Conservation (phyloP, 164 flowering plant species). For the Nymphaea colorata region DNA sequence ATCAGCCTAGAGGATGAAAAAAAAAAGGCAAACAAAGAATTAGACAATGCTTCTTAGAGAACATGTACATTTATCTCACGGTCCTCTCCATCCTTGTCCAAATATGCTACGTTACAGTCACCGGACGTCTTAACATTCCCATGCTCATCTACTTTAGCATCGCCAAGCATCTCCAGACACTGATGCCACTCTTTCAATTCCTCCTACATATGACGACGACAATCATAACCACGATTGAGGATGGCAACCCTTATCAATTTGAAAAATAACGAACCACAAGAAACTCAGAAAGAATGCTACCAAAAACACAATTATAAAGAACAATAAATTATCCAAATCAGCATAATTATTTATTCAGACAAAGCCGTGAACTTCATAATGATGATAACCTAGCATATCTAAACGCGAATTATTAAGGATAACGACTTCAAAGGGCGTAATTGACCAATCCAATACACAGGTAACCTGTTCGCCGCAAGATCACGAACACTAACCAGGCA, state of each 20-base stretch:
- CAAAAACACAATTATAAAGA: background rate
- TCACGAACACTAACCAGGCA: constrained; percentile 72
- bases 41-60: background rate
- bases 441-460: background rate
- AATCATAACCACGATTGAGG: background rate
- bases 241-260: too few species aligned
- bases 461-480: constrained; percentile 16
- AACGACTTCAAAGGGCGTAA: too few species aligned
- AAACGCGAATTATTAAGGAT: too few species aligned
- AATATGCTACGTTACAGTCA: constrained; percentile 49
- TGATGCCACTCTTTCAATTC: constrained; percentile 97
- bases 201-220: constrained; percentile 29
- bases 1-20: too few species aligned
- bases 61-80: constrained; percentile 82
- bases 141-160: constrained; percentile 75
- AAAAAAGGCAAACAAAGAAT: background rate
- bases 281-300: background rate
- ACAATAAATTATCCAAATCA: too few species aligned
- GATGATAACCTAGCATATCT: too few species aligned
- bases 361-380: too few species aligned
- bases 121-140: constrained; percentile 62
- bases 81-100: constrained; percentile 86
- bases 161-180: constrained; percentile 79
- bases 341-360: too few species aligned
- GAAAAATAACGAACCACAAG: background rate